These are phyloP conservation scores for Colletotrichum tropicale DNA, from an alignment of 2,329 filamentous ascomycete species.

Conservation along the genomic window DNA sequence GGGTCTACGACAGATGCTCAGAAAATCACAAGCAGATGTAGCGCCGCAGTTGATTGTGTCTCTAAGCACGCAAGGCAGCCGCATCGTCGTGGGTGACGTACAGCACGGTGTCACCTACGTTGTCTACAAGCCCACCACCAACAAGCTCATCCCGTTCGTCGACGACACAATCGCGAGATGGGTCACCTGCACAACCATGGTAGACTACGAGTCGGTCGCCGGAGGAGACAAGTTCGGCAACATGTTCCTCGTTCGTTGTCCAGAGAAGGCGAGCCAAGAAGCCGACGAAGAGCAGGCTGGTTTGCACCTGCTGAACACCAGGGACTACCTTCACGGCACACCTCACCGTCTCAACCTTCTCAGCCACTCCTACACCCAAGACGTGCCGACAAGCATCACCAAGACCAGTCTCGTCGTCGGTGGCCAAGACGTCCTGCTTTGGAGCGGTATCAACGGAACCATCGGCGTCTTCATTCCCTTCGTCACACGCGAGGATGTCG, in stretches of 20 bases:
- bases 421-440: conserved; percentile 88
- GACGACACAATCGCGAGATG: conserved; percentile 90
- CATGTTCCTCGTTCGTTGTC: conserved; percentile 88
- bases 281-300: conserved; percentile 92
- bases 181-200: conserved; percentile 90
- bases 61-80: conserved; percentile 86
- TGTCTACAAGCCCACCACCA: conserved; percentile 91
- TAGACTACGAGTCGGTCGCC: conserved; percentile 95
- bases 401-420: conserved; percentile 91
- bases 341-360: conserved; percentile 84
- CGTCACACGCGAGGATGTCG: conserved; percentile 87
- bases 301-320: conserved; percentile 87
- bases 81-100: conserved; percentile 91
- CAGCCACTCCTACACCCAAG: conserved; percentile 88
- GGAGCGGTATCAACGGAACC: conserved; percentile 94
- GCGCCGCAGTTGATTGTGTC: conserved; percentile 84
- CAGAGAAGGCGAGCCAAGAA: conserved; percentile 83
- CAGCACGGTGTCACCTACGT: conserved; percentile 91
- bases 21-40: conserved; percentile 85
- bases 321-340: conserved; percentile 87
- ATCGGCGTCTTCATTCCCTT: conserved; percentile 94
- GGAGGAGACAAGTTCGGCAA: conserved; percentile 99
- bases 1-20: conserved; percentile 88
- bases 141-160: conserved; percentile 89
- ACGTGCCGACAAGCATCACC: conserved; percentile 88